Percentiles rank a stretch among this genome's conserved stretches.
Evolutionary conservation across 495 filamentous ascomycete genomes (phyloP).

Genomic region (Parathielavia appendiculata): DNA sequence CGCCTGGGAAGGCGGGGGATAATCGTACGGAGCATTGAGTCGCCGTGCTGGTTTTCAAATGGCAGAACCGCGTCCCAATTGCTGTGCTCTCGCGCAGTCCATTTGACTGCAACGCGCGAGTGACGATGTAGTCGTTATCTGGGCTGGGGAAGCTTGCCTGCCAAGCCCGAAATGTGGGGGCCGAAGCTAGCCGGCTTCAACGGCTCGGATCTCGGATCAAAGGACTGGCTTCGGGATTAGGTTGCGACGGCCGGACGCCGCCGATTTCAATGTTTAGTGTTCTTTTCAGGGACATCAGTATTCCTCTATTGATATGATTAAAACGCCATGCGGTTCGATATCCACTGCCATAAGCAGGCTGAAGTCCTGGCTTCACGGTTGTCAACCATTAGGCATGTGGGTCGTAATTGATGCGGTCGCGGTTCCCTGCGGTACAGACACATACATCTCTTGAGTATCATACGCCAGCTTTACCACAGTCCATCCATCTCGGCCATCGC

Average conservation of each 20-base stretch:
- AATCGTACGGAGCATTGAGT: conserved; percentile 30
- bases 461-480: conserved; percentile 45
- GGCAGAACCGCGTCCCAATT: background rate
- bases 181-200: conserved; percentile 9
- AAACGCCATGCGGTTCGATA: no score
- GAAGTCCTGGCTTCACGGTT: no score
- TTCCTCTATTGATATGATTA: no score
- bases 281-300: no score
- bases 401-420: background rate
- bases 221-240: background rate
- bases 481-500: conserved; percentile 63
- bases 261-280: conserved; percentile 11
- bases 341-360: no score
- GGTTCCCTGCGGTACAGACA: background rate
- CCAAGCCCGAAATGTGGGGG: conserved; percentile 23
- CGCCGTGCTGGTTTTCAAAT: background rate
- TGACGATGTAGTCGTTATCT: background rate
- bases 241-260: background rate
- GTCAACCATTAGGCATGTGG: no score
- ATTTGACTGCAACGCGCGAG: background rate
- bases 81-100: background rate
- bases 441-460: background rate
- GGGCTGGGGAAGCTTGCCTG: conserved; percentile 12
- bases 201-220: conserved; percentile 3
- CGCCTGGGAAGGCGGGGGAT: conserved; percentile 26